Conservation (phyloP, 345 rosid species). For the Hibiscus syriacus region DNA sequence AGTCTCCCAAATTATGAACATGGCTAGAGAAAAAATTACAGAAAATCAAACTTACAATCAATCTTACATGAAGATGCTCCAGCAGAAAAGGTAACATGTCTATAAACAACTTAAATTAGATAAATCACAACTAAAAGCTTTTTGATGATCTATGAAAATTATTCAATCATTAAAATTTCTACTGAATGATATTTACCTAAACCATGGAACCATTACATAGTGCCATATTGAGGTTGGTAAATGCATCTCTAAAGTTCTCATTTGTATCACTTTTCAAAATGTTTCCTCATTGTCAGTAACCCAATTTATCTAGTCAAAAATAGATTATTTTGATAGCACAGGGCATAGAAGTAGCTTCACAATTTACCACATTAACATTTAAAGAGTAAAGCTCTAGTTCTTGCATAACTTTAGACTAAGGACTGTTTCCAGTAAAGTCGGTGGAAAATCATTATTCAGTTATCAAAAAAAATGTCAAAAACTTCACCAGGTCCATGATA, state of each 20-base stretch:
- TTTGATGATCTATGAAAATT: not conserved
- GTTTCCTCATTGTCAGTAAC: not conserved
- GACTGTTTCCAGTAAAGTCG: not conserved
- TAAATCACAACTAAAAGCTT: not conserved
- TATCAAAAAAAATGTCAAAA: too few species aligned
- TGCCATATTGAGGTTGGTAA: not conserved
- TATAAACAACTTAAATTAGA: not conserved
- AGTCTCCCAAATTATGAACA: not conserved
- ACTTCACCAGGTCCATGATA: too few species aligned
- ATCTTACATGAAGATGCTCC: not conserved
- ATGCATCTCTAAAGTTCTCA: not conserved
- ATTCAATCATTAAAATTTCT: not conserved
- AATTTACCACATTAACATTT: not conserved
- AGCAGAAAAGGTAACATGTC: not conserved
- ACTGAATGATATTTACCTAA: not conserved
- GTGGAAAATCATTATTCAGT: too few species aligned
- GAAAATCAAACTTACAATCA: not conserved
- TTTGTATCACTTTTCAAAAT: not conserved
- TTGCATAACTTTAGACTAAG: not conserved
- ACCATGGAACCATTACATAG: not conserved
- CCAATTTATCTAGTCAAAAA: not conserved
- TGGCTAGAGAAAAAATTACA: not conserved
- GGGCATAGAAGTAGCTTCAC: not conserved
- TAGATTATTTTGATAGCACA: not conserved
- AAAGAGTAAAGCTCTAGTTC: not conserved